Conservation (phyloP, 331 rosid species). For the Prunus yedoensis region DNA sequence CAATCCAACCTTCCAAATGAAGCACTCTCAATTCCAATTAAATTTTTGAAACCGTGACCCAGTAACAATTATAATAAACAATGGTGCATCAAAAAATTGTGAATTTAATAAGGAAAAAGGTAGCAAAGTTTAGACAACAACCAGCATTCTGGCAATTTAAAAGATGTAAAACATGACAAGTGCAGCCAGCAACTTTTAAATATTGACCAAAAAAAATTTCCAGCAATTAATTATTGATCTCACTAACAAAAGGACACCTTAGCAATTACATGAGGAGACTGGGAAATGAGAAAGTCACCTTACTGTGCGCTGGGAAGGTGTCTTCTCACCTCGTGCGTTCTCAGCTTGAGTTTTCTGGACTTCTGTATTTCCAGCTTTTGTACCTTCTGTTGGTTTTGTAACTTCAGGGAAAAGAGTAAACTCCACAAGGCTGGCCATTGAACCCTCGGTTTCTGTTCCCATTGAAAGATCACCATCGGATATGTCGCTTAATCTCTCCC, state of each 20-base stretch:
- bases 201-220: no score
- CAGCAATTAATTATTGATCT: not conserved
- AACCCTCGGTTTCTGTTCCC: slow-evolving; percentile 99
- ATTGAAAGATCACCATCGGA: slow-evolving; percentile 98
- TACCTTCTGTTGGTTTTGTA: slow-evolving; percentile 48
- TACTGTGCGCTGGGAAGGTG: slow-evolving; percentile 47
- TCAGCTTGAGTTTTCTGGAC: slow-evolving; percentile 10
- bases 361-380: slow-evolving; percentile 15
- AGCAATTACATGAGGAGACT: not conserved
- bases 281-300: slow-evolving; percentile 51
- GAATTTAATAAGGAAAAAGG: not conserved
- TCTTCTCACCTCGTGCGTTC: slow-evolving; percentile 25
- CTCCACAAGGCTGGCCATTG: slow-evolving; percentile 87
- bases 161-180: not conserved
- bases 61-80: not conserved
- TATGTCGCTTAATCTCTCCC: slow-evolving; percentile 95
- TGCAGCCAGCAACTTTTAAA: not conserved
- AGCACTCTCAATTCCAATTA: not conserved
- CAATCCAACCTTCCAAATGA: not conserved
- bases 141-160: not conserved
- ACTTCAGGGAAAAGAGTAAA: slow-evolving; percentile 88
- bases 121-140: not conserved
- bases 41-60: not conserved
- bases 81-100: not conserved
- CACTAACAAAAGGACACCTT: not conserved